A percentile compares a stretch with the other conserved stretches of the same genome.
These are phyloP conservation scores for rapeseed (Brassica napus) DNA, from an alignment of 345 rosid genomes.

Conservation along the genomic window DNA sequence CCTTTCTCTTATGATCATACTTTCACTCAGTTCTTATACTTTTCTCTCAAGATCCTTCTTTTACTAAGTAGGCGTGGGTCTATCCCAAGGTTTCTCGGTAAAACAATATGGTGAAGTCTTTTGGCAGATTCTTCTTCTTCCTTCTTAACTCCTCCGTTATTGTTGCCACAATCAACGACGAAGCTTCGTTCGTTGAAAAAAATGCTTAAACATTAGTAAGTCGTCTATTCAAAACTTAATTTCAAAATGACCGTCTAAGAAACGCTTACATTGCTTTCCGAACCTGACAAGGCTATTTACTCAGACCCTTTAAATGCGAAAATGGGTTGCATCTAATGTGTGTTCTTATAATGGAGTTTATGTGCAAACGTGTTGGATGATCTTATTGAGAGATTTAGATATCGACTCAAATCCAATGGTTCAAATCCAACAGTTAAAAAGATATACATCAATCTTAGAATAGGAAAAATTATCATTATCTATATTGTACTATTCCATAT, in stretches of 20 bases:
- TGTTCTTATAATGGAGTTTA: constrained; percentile 62
- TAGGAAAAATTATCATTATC: too few relatives aligned
- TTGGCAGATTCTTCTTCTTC: constrained; percentile 41
- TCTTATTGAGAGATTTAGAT: constrained; percentile 9
- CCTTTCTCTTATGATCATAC: constrained; percentile 9
- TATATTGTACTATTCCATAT: too few relatives aligned
- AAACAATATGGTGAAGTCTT: constrained; percentile 9
- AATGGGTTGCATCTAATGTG: constrained; percentile 60
- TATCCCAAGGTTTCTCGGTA: constrained; percentile 44
- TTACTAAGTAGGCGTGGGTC: constrained; percentile 49
- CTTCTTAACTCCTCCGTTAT: constrained; percentile 5
- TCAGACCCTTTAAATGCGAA: constrained; percentile 62
- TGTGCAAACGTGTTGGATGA: constrained; percentile 59
- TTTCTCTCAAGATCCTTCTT: not conserved
- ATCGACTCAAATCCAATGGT: too few relatives aligned
- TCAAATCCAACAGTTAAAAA: too few relatives aligned
- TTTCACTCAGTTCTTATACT: constrained; percentile 9
- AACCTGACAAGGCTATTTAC: constrained; percentile 54
- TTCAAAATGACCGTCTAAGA: constrained; percentile 49
- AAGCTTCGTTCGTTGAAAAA: constrained; percentile 43
- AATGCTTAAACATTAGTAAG: constrained; percentile 6
- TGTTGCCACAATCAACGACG: constrained; percentile 37
- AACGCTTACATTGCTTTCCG: constrained; percentile 61
- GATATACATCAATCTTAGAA: too few relatives aligned
- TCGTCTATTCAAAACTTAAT: constrained; percentile 40